Percentiles rank a stretch among this genome's conserved stretches.
Conservation (phyloP, 208 protist species). For the Leishmania aethiopica region DNA sequence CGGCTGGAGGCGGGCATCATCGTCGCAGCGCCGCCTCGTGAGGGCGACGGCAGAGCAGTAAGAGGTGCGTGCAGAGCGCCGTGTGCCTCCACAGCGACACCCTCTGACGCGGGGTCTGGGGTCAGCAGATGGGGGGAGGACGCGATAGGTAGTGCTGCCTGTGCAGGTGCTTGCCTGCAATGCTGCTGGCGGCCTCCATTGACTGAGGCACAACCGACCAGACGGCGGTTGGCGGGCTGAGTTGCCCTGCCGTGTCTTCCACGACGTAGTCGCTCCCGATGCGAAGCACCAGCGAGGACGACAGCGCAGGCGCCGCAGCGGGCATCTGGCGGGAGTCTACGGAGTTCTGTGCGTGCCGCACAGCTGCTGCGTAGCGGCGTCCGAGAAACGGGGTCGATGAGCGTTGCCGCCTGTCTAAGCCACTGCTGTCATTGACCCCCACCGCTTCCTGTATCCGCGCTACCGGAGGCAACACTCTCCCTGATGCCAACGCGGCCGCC, state of each 20-base stretch:
- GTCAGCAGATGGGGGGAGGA: not conserved
- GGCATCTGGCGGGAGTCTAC: not conserved
- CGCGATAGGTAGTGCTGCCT: not conserved
- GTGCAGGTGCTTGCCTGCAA: conserved; percentile 1
- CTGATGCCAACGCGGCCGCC: conserved; percentile 11
- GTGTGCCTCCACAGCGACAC: not conserved
- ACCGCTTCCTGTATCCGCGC: conserved; percentile 1
- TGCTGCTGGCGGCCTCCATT: conserved; percentile 1
- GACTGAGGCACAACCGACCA: conserved; percentile 18
- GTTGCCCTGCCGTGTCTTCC: not conserved
- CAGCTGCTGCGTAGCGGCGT: not conserved
- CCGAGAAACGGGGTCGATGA: not conserved
- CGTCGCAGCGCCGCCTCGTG: not conserved
- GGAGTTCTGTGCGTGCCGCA: not conserved
- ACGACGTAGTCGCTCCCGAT: not conserved
- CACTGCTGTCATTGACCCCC: not conserved
- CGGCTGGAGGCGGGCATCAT: not conserved
- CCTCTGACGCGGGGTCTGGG: not conserved
- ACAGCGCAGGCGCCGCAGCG: not conserved
- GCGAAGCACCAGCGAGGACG: not conserved
- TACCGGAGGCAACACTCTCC: conserved; percentile 12
- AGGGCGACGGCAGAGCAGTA: not conserved
- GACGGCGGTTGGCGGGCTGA: not conserved
- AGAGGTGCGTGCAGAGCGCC: not conserved
- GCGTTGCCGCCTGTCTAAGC: not conserved